These are phyloP conservation scores for Wakefieldia striispora DNA, from an alignment of 768 basidiomycete genomes.

Conservation along the genomic window DNA sequence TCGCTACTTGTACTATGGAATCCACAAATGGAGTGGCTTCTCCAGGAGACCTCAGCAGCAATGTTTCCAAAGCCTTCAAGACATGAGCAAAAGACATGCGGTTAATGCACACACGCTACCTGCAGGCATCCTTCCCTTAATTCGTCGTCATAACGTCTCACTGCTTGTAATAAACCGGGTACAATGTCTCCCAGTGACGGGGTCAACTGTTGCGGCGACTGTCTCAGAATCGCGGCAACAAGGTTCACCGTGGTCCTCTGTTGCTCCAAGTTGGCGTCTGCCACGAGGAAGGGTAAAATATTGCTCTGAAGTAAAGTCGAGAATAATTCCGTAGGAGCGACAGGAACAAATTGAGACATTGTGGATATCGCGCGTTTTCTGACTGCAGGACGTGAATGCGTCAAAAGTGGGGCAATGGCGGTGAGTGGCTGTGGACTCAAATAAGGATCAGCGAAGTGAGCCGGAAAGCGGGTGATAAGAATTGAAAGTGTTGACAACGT, in stretches of 20 bases:
- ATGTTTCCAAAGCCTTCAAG: conserved; percentile 70
- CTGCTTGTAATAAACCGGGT: conserved; percentile 66
- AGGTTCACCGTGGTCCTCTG: conserved; percentile 79
- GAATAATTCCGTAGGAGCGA: conserved; percentile 63
- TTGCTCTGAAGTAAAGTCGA: conserved; percentile 54
- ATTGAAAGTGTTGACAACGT: conserved; percentile 85
- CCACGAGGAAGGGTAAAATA: conserved; percentile 57
- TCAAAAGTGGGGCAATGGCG: conserved; percentile 68
- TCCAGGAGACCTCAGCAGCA: conserved; percentile 79
- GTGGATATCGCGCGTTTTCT: conserved; percentile 91
- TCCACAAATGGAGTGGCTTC: conserved; percentile 75
- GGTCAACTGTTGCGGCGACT: conserved; percentile 66
- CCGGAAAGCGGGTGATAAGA: conserved; percentile 81
- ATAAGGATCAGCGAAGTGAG: conserved; percentile 53
- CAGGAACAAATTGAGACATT: conserved; percentile 78
- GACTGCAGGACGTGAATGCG: conserved; percentile 79
- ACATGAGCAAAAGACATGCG: conserved; percentile 4
- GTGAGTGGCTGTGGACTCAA: conserved; percentile 58
- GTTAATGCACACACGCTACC: conserved; percentile 35
- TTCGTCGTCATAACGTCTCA: conserved; percentile 79
- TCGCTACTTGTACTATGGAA: conserved; percentile 67
- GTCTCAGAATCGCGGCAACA: conserved; percentile 74
- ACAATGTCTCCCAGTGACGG: conserved; percentile 61
- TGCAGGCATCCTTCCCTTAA: conserved; percentile 77
- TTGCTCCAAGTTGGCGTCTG: conserved; percentile 57